Percentiles rank a stretch among this genome's conserved stretches.
Conservation (phyloP, 352 stramenopile genomes). For the Phytopythium helicoides region DNA sequence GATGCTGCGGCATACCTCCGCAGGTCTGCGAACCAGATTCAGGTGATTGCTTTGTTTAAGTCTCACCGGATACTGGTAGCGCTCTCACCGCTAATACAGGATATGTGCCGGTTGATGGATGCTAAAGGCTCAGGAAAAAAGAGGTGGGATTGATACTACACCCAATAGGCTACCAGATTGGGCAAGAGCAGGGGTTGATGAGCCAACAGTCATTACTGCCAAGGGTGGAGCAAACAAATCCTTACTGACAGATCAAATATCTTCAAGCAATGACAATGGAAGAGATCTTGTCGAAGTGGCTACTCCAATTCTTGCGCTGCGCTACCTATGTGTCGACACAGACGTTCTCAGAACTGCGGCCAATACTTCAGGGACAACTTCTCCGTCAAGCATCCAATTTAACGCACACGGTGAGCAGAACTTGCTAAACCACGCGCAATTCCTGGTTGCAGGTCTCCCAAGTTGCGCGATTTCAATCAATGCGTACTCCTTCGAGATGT, state of each 20-base stretch:
- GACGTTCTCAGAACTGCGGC: background rate
- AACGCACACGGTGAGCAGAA: slow-evolving; percentile 48
- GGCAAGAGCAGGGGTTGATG: slow-evolving; percentile 30
- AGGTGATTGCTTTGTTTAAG: slow-evolving; percentile 16
- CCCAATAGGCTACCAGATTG: slow-evolving; percentile 69
- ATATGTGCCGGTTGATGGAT: background rate
- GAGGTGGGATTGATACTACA: background rate
- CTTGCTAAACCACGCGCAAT: slow-evolving; percentile 51
- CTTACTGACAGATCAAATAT: background rate
- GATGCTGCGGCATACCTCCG: slow-evolving; percentile 51
- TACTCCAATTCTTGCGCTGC: slow-evolving; percentile 42
- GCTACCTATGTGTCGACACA: slow-evolving; percentile 40
- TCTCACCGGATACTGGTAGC: too few species aligned
- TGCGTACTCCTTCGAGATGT: slow-evolving; percentile 65
- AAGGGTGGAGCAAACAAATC: background rate
- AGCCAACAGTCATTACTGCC: slow-evolving; percentile 3
- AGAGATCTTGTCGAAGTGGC: slow-evolving; percentile 33
- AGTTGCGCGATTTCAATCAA: slow-evolving; percentile 57
- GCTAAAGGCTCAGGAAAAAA: background rate
- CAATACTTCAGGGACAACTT: background rate
- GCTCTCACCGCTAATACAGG: too few species aligned
- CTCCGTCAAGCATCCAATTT: slow-evolving; percentile 14
- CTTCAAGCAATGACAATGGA: too few species aligned
- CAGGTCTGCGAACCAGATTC: slow-evolving; percentile 25
- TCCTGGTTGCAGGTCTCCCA: slow-evolving; percentile 45